Conservation (phyloP, 1,139 yeast genomes). For the Suhomyces yuchorum region DNA sequence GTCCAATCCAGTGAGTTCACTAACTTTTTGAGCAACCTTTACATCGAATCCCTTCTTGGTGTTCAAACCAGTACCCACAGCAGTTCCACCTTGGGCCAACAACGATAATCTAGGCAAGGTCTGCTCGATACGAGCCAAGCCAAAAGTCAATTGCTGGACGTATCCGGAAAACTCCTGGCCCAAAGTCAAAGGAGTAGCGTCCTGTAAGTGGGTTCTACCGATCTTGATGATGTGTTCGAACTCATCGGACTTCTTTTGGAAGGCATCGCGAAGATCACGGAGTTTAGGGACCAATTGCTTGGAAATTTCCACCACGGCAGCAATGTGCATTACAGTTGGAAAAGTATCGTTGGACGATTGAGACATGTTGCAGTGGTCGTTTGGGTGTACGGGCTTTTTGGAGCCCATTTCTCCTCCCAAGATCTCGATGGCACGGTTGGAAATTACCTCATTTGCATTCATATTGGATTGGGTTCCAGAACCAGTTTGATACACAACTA, state of each 20-base stretch:
- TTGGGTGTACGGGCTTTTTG: slow-evolving; percentile 94
- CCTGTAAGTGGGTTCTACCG: slow-evolving; percentile 98
- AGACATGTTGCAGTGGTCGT: slow-evolving; percentile 97
- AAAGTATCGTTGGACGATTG: slow-evolving; percentile 97
- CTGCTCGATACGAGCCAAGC: slow-evolving; percentile 81
- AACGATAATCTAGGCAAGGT: slow-evolving; percentile 73
- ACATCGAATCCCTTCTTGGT: slow-evolving; percentile 87
- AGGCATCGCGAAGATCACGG: slow-evolving; percentile 71
- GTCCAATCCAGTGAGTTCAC: slow-evolving; percentile 81
- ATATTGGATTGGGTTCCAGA: slow-evolving; percentile 98
- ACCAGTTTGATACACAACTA: slow-evolving; percentile 98
- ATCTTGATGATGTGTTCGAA: slow-evolving; percentile 89
- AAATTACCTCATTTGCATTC: slow-evolving; percentile 98
- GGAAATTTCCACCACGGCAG: slow-evolving; percentile 90
- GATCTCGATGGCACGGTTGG: slow-evolving; percentile 95
- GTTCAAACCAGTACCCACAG: slow-evolving; percentile 98
- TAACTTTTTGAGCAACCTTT: slow-evolving; percentile 76
- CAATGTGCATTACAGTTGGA: slow-evolving; percentile 99
- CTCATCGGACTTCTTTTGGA: slow-evolving; percentile 77
- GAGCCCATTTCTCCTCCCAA: slow-evolving; percentile 92
- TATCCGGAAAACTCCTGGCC: slow-evolving; percentile 99
- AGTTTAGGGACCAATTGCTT: slow-evolving; percentile 77
- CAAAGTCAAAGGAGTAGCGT: slow-evolving; percentile 95
- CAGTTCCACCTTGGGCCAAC: slow-evolving; percentile 99
- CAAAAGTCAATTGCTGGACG: slow-evolving; percentile 88